Conservation (phyloP, 805 yeast genomes). For the Saccharomycopsis sp. region DNA sequence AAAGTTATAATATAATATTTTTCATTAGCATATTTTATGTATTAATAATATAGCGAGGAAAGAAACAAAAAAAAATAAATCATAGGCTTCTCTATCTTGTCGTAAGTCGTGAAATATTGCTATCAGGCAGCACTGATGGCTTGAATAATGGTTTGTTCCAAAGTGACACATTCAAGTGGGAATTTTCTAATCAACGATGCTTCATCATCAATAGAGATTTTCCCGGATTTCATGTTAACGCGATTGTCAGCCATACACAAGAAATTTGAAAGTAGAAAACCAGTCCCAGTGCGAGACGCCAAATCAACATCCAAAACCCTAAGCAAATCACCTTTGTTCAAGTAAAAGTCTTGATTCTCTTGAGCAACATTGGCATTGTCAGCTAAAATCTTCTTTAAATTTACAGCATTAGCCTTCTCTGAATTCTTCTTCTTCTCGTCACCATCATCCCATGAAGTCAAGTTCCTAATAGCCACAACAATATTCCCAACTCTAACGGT, state of each 20-base stretch:
- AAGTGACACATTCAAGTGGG: constrained; percentile 2
- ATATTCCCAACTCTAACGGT: neutral
- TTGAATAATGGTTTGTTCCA: neutral
- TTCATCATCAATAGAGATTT: neutral
- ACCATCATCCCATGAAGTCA: neutral
- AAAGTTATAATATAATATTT: constrained; percentile 5
- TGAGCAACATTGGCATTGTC: neutral
- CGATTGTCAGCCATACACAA: neutral
- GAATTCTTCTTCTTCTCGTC: neutral
- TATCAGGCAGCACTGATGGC: neutral
- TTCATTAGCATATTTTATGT: neutral
- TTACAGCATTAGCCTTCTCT: neutral
- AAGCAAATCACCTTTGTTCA: constrained; percentile 2
- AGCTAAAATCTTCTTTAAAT: too few relatives aligned
- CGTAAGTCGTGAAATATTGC: neutral
- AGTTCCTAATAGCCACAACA: constrained; percentile 1
- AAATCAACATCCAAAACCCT: neutral
- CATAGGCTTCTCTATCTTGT: neutral
- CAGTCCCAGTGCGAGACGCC: neutral
- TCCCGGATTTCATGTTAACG: neutral
- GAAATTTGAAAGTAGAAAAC: neutral
- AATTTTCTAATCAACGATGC: neutral
- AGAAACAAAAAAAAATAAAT: too few relatives aligned
- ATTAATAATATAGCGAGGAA: neutral
- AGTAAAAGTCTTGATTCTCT: too few relatives aligned